These are phyloP conservation scores for Phoenix dactylifera DNA, from an alignment of 176 grass and related monocot species.

Conservation along the genomic window DNA sequence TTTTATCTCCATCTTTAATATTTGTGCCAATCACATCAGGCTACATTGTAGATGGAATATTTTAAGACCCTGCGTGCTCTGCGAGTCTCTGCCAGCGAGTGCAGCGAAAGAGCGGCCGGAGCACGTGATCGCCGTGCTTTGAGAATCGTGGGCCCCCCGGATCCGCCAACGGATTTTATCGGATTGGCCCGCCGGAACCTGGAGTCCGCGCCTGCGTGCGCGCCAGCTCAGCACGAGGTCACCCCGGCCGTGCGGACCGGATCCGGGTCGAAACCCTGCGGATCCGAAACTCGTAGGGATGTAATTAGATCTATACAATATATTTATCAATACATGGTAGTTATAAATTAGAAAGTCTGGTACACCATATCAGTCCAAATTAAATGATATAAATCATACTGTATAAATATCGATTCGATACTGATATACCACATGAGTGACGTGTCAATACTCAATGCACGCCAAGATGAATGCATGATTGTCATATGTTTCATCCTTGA, in stretches of 20 bases:
- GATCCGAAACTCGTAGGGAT: neutral
- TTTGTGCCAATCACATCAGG: too few relatives aligned
- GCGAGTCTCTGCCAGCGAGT: neutral
- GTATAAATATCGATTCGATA: too few relatives aligned
- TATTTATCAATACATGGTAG: too few relatives aligned
- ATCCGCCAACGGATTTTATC: constrained; percentile 3
- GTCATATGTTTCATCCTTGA: too few relatives aligned
- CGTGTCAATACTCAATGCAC: too few relatives aligned
- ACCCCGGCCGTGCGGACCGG: neutral
- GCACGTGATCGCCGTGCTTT: neutral
- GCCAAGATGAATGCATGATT: too few relatives aligned
- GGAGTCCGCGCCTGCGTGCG: neutral
- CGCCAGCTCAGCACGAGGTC: constrained; percentile 3
- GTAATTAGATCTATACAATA: too few relatives aligned
- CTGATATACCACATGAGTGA: too few relatives aligned
- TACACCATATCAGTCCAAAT: too few relatives aligned
- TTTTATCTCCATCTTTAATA: too few relatives aligned
- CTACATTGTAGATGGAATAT: neutral
- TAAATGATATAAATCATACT: too few relatives aligned
- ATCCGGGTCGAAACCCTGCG: neutral
- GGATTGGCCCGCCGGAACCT: neutral
- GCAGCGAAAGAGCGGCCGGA: neutral
- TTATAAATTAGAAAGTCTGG: too few relatives aligned
- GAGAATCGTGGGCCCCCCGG: neutral
- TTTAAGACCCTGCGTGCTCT: neutral